phyloP scores from a whole-genome alignment of 768 basidiomycete species.

The Omphalotus guepiniiformis region DNA sequence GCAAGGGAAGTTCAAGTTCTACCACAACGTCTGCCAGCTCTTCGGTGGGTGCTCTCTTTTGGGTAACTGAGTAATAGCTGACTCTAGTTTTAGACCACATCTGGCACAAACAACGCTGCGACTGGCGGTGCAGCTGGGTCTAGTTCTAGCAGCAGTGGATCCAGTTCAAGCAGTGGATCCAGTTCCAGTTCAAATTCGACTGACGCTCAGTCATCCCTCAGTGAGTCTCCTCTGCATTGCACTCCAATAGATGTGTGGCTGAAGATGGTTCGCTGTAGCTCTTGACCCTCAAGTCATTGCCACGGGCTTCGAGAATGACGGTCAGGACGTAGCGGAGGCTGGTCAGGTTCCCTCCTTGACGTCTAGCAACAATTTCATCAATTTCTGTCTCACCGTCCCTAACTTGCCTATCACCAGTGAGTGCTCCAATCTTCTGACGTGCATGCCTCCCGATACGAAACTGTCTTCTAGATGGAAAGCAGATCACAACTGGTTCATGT shows the following conservation, averaged over 20 bases:
- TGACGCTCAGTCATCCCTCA: too few species aligned
- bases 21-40: not conserved
- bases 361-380: constrained; percentile 70
- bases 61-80: not conserved
- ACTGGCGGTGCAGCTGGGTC: not conserved
- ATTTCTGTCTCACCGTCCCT: constrained; percentile 50
- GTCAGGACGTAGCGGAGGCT: constrained; percentile 27
- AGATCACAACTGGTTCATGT: constrained; percentile 38
- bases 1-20: not conserved
- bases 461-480: constrained; percentile 29
- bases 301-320: constrained; percentile 50
- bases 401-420: constrained; percentile 46
- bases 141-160: not conserved
- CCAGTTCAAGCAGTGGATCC: not conserved
- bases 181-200: not conserved
- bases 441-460: not conserved
- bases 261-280: too few species aligned
- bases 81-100: not conserved
- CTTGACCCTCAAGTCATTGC: constrained; percentile 38
- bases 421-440: not conserved
- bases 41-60: not conserved
- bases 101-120: not conserved
- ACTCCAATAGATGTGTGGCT: too few species aligned
- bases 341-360: constrained; percentile 58
- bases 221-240: too few species aligned